Conservation (phyloP, 1,284 basidiomycete genomes). For the Apiotrichum siamense region DNA sequence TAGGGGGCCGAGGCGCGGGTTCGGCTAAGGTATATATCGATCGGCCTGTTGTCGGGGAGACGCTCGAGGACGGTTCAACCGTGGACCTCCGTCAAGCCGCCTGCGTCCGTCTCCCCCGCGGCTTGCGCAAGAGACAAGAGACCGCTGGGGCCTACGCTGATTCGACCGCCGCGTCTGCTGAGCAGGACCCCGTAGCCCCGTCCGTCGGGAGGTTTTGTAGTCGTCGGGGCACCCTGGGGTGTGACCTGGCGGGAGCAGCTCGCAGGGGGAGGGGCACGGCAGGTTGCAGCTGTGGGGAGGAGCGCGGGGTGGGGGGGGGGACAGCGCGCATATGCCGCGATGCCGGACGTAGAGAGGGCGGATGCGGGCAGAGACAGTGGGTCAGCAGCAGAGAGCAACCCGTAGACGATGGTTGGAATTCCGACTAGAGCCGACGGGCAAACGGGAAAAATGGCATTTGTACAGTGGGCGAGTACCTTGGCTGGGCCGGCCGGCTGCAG, state of each 20-base stretch:
- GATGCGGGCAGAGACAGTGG: not conserved
- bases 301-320: not conserved
- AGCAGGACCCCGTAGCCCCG: not conserved
- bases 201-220: not conserved
- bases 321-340: not conserved
- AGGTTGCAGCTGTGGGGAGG: not conserved
- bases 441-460: constrained; percentile 11
- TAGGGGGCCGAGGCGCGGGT: too few relatives aligned
- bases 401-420: not conserved
- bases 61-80: constrained; percentile 3
- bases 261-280: not conserved
- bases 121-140: too few relatives aligned
- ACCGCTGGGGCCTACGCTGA: too few relatives aligned
- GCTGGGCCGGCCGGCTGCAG: not conserved
- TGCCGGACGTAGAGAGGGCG: too few relatives aligned
- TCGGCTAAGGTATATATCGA: not conserved
- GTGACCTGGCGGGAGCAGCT: not conserved
- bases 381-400: not conserved
- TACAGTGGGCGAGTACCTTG: not conserved
- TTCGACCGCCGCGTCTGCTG: too few relatives aligned
- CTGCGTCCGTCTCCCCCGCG: not conserved
- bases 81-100: constrained; percentile 3
- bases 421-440: constrained; percentile 18
- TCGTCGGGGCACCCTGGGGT: not conserved
- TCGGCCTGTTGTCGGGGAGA: constrained; percentile 1